Base-by-base conservation (phyloP, 2,329 filamentous ascomycete species). In the Penicillium griseofulvum region DNA sequence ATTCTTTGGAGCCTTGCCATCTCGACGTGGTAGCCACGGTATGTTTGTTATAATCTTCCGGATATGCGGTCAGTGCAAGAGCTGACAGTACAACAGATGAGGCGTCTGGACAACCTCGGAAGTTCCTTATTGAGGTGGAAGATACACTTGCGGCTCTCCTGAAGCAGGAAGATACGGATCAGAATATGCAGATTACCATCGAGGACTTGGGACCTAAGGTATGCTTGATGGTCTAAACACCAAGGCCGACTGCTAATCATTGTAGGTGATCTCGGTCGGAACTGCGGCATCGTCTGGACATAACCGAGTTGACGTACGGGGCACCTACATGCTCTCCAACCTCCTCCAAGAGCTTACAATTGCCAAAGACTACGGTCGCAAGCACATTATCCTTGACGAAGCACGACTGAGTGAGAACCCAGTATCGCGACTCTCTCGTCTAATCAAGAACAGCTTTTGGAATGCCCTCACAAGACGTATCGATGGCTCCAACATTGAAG, bases 281-380 rank as follows among this genome's bases (percentile, higher is more conserved):
- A 97, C 93, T 3, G 88, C 89, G 28, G 87, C 84, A 22, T 97
- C 92, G 34, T 90, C 89, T 64, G 93, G 92, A 39, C 85, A 89
- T 78, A 93, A 92, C 68, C 86, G 87, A 60, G 91, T 93, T 73
- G 92, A 97, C 70, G 85, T 99, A 59, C 89, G 93, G 62, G 94
- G 94, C 67, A 97, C 91, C 31, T 99, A 99, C 75, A 95, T 96
- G 88, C 83, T 99, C 56, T 96, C 93, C 59, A 99, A 97, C 72
- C 84, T 97, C 43, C 81, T 97, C 38, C 94, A 99, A 75, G 94
- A 99, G 76, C 83, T 99, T 62, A 94, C 89, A 1, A 82, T 97
- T 63, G 94, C 94, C 61, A 88, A 96, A 79, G 89, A 95, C 71
- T 92, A 91, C 69, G 91, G 91, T 56, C 87, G 90, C 58, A 91